These are phyloP conservation scores for Liquidambar formosana DNA, from an alignment of 164 flowering plant genomes.

Conservation along the genomic window DNA sequence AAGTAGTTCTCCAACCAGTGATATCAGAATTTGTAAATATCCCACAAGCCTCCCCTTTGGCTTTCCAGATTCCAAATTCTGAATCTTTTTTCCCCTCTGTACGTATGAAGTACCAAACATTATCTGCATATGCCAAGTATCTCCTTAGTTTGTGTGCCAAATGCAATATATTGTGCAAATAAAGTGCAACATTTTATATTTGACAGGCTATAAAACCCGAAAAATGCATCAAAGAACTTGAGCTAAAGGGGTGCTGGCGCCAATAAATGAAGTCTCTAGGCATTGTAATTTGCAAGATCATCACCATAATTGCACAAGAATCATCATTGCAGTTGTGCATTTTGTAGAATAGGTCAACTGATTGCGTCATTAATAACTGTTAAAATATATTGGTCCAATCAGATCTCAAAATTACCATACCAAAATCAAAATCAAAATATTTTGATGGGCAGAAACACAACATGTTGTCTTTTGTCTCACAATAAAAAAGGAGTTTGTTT, in stretches of 20 bases:
- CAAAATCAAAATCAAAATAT: too few species aligned
- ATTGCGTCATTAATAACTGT: too few species aligned
- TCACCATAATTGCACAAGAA: too few species aligned
- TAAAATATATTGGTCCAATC: too few species aligned
- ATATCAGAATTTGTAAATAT: conserved; percentile 23
- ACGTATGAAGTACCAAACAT: conserved; percentile 36
- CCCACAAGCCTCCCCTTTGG: conserved; percentile 30
- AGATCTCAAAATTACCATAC: too few species aligned
- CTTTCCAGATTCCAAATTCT: conserved; percentile 48
- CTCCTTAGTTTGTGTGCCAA: not conserved
- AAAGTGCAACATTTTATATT: not conserved
- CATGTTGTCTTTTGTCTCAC: not conserved
- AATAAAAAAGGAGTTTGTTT: not conserved
- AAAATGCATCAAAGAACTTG: not conserved
- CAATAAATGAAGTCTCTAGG: too few species aligned
- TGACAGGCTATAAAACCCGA: not conserved
- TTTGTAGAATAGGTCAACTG: too few species aligned
- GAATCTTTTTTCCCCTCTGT: conserved; percentile 24
- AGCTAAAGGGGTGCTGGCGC: too few species aligned
- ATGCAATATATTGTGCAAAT: not conserved
- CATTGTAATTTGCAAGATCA: too few species aligned
- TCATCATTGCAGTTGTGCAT: too few species aligned
- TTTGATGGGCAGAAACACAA: not conserved
- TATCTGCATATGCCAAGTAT: conserved; percentile 36
- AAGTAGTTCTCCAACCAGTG: conserved; percentile 52